phyloP scores from a whole-genome alignment of 2,329 filamentous ascomycete genomes.

The Colletotrichum spinosum region DNA sequence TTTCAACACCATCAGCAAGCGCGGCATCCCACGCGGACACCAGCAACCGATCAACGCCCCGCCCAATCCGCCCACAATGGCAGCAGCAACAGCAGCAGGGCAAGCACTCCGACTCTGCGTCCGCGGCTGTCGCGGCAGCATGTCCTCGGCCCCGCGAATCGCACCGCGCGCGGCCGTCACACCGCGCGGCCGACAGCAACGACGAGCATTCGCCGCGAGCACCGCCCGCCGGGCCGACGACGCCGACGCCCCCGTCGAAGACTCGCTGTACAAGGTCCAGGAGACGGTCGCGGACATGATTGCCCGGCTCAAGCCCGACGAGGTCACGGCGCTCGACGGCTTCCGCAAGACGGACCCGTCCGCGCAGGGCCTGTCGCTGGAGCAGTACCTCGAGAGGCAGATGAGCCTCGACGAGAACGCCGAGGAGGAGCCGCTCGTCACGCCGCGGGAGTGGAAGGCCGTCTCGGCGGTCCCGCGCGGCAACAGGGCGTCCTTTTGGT shows the following conservation, averaged over 20 bases:
- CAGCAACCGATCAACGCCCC: conserved; percentile 23
- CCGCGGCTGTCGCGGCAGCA: conserved; percentile 45
- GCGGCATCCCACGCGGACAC: conserved; percentile 16
- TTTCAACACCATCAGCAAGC: conserved; percentile 23
- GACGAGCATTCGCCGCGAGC: conserved; percentile 45
- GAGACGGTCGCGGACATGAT: conserved; percentile 34
- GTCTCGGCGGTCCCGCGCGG: conserved; percentile 41
- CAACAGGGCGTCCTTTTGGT: conserved; percentile 59
- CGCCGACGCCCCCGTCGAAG: conserved; percentile 41
- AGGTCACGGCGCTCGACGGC: conserved; percentile 43
- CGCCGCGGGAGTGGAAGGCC: conserved; percentile 37
- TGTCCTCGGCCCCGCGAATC: conserved; percentile 34
- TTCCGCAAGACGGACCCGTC: conserved; percentile 45
- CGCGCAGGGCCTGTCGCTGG: conserved; percentile 32
- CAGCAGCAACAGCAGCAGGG: conserved; percentile 46
- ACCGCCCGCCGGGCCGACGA: conserved; percentile 43
- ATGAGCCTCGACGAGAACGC: conserved; percentile 21
- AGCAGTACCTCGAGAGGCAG: conserved; percentile 25
- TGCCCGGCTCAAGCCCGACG: conserved; percentile 33
- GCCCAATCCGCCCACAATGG: conserved; percentile 45
- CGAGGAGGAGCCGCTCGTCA: conserved; percentile 20
- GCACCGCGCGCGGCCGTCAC: conserved; percentile 16
- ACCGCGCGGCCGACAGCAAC: conserved; percentile 12
- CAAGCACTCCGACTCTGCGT: conserved; percentile 51
- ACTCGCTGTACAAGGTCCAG: not conserved